Percentiles rank a stretch among this genome's conserved stretches.
phyloP scores from a whole-genome alignment of 1,284 basidiomycete genomes.

The Xerocomus nothofagi region DNA sequence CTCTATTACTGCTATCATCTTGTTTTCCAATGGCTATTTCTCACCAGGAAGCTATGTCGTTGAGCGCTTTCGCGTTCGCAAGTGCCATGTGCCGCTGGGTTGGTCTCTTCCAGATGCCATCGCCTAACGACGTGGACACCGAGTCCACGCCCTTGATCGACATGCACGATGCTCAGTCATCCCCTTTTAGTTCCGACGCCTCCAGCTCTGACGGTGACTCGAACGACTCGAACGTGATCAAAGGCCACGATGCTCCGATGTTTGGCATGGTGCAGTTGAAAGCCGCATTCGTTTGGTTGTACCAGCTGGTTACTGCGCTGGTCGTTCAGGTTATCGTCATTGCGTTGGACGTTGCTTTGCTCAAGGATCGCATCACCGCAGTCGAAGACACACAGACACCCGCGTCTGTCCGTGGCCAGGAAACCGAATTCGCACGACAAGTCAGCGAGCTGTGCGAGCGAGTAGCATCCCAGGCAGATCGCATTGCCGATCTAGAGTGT shows the following conservation, averaged over 20 bases:
- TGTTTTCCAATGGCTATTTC: constrained; percentile 11
- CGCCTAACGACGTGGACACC: neutral
- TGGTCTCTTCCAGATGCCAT: neutral
- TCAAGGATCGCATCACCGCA: constrained; percentile 21
- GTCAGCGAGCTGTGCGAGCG: constrained; percentile 8
- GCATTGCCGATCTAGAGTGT: constrained; percentile 16
- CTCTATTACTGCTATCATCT: neutral
- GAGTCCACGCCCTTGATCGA: neutral
- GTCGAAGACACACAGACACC: constrained; percentile 12
- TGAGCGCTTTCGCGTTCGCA: constrained; percentile 1
- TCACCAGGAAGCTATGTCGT: neutral
- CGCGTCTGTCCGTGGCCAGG: neutral
- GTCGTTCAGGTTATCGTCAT: constrained; percentile 6
- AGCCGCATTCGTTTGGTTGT: constrained; percentile 8
- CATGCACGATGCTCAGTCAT: neutral
- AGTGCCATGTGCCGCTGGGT: neutral
- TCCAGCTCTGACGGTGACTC: neutral
- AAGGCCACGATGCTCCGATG: neutral
- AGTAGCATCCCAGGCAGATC: constrained; percentile 16
- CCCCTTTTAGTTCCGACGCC: neutral
- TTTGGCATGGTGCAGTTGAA: constrained; percentile 7
- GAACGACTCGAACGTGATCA: neutral
- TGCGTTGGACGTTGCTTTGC: constrained; percentile 16
- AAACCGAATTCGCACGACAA: constrained; percentile 9
- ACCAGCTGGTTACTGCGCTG: constrained; percentile 9